Conservation (phyloP, 768 basidiomycete genomes). For the Leucocoprinus leucothites region DNA sequence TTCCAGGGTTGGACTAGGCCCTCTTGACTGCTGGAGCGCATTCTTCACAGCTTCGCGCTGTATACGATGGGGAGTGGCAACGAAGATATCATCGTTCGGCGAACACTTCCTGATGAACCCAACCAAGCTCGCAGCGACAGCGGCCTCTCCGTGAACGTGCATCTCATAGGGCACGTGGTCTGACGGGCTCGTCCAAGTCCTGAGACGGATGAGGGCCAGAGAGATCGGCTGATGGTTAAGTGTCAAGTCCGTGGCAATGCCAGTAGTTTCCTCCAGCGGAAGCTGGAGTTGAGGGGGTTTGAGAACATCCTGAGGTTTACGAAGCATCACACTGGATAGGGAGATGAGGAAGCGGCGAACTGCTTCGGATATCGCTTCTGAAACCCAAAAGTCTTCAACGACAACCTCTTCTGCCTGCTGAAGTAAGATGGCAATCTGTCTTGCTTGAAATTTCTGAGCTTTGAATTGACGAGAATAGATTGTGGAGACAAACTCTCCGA, state of each 20-base stretch:
- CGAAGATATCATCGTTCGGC: conserved; percentile 43
- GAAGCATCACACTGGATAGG: conserved; percentile 42
- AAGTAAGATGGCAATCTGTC: conserved; percentile 34
- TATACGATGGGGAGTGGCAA: conserved; percentile 51
- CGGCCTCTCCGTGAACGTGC: conserved; percentile 47
- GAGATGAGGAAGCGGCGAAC: conserved; percentile 37
- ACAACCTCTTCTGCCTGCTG: conserved; percentile 22
- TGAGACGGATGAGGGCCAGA: conserved; percentile 39
- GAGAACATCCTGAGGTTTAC: conserved; percentile 34
- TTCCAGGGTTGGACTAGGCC: conserved; percentile 14
- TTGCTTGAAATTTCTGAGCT: conserved; percentile 43
- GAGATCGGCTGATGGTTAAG: conserved; percentile 37
- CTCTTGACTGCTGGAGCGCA: conserved; percentile 27
- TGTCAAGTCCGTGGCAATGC: conserved; percentile 13
- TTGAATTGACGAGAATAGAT: conserved; percentile 48
- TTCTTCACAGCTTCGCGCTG: conserved; percentile 47
- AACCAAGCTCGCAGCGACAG: conserved; percentile 41
- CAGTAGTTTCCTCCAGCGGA: conserved; percentile 12
- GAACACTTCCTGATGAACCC: conserved; percentile 32
- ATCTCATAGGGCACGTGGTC: conserved; percentile 41
- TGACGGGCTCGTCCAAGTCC: conserved; percentile 26
- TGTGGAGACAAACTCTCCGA: conserved; percentile 51
- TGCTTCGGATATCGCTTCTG: conserved; percentile 20
- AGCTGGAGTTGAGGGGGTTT: conserved; percentile 17
- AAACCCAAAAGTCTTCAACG: conserved; percentile 19